phyloP scores from a whole-genome alignment of 2,329 filamentous ascomycete genomes.

The Tolypocladium amazonense region DNA sequence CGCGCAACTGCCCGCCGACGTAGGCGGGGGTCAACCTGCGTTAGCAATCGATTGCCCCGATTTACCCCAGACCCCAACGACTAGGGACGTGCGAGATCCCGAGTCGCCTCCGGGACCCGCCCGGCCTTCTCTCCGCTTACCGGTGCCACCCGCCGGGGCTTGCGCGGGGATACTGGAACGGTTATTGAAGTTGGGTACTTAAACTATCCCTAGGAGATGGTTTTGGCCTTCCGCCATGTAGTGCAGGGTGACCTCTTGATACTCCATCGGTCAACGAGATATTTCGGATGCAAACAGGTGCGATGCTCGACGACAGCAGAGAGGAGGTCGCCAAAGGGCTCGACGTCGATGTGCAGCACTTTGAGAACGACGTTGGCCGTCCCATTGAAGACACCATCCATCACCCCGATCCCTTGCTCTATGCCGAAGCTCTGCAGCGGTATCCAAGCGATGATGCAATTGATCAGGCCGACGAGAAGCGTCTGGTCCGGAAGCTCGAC shows the following conservation, averaged over 20 bases:
- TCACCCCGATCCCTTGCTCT: conserved; percentile 17
- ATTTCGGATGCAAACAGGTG: too few relatives aligned
- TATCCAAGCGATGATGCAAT: conserved; percentile 27
- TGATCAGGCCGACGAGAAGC: conserved; percentile 19
- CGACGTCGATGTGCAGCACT: conserved; percentile 7
- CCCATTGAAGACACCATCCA: conserved; percentile 8
- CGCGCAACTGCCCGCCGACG: not conserved
- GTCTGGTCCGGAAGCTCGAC: conserved; percentile 25
- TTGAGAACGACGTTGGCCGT: conserved; percentile 8
- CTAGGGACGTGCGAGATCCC: not conserved
- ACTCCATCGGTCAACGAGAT: not conserved
- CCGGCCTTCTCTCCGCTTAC: not conserved
- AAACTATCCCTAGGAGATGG: not conserved
- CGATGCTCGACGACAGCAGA: not conserved
- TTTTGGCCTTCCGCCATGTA: not conserved
- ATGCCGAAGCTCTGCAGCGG: conserved; percentile 21
- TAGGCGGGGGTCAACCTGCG: not conserved
- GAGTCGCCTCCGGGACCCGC: not conserved
- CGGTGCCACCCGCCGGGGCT: not conserved
- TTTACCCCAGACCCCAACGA: not conserved
- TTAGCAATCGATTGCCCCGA: not conserved
- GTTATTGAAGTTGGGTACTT: not conserved
- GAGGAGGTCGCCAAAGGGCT: not conserved
- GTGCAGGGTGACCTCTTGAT: not conserved
- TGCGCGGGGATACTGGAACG: not conserved